Conservation (phyloP, 1,284 basidiomycete species). For the Ganoderma sinense region DNA sequence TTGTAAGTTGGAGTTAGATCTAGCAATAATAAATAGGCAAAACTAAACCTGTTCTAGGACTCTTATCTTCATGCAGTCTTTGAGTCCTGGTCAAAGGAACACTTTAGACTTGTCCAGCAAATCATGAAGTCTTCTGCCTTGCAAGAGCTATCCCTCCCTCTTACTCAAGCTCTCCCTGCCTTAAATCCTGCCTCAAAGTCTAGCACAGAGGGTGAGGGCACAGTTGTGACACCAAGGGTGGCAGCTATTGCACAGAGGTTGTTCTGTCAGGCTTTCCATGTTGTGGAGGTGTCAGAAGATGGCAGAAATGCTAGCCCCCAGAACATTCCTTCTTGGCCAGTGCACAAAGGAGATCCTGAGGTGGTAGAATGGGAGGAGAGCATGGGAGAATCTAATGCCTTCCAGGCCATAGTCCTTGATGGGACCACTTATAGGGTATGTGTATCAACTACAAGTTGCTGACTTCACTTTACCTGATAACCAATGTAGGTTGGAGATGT, state of each 20-base stretch:
- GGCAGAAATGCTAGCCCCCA: background rate
- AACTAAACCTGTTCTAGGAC: conserved; percentile 10
- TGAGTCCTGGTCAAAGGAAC: conserved; percentile 9
- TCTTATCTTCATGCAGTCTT: conserved; percentile 19
- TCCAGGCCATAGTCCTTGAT: conserved; percentile 57
- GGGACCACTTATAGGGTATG: conserved; percentile 60
- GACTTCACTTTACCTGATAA: background rate
- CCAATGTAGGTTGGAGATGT: conserved; percentile 60
- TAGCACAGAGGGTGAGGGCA: conserved; percentile 23
- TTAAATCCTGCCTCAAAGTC: background rate
- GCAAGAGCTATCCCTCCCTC: background rate
- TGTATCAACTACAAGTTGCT: conserved; percentile 11
- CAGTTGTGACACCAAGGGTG: conserved; percentile 60
- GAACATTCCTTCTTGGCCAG: conserved; percentile 28
- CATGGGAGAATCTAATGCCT: conserved; percentile 42
- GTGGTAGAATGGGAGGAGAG: conserved; percentile 57
- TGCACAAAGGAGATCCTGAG: conserved; percentile 54
- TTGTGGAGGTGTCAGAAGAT: conserved; percentile 13
- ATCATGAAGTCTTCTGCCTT: conserved; percentile 4
- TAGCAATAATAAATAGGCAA: background rate
- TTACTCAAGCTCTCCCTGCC: background rate
- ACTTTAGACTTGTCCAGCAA: conserved; percentile 7
- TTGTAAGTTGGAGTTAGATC: conserved; percentile 42
- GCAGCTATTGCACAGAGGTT: conserved; percentile 53
- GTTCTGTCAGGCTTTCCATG: conserved; percentile 50